Conservation (phyloP, 1,284 basidiomycete species). For the Boletus nobilissimus region DNA sequence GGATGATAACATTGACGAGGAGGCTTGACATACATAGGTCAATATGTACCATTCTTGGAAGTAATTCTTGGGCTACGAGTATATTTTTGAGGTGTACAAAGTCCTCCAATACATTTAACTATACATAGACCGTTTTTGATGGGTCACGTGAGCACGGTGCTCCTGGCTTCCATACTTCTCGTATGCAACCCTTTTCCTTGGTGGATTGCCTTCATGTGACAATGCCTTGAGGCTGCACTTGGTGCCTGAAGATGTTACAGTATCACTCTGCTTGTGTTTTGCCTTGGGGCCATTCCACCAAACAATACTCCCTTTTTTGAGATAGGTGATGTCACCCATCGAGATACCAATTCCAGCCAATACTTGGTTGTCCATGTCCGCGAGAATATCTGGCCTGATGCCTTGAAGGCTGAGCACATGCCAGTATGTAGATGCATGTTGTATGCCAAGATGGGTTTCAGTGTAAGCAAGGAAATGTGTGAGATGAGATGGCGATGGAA, state of each 20-base stretch:
- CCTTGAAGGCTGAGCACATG: not conserved
- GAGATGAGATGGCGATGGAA: not conserved
- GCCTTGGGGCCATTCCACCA: not conserved
- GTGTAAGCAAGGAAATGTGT: not conserved
- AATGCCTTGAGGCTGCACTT: too few relatives aligned
- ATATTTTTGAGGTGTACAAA: too few relatives aligned
- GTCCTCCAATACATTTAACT: too few relatives aligned
- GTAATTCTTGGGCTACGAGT: too few relatives aligned
- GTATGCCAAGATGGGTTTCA: not conserved
- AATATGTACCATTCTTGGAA: too few relatives aligned
- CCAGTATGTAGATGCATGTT: not conserved
- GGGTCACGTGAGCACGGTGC: too few relatives aligned
- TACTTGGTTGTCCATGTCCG: fast-evolving
- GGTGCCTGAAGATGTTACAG: not conserved
- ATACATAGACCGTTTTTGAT: too few relatives aligned
- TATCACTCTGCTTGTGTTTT: not conserved
- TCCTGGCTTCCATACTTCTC: too few relatives aligned
- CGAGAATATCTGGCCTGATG: not conserved
- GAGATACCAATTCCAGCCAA: not conserved
- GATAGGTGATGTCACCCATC: not conserved
- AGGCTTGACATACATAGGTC: too few relatives aligned
- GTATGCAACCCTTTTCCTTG: too few relatives aligned
- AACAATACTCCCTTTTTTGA: not conserved
- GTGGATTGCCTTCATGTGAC: too few relatives aligned
- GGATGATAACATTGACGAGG: too few relatives aligned